These are phyloP conservation scores for Macrocystidia cucumis DNA, from an alignment of 1,284 basidiomycete species.

Conservation along the genomic window DNA sequence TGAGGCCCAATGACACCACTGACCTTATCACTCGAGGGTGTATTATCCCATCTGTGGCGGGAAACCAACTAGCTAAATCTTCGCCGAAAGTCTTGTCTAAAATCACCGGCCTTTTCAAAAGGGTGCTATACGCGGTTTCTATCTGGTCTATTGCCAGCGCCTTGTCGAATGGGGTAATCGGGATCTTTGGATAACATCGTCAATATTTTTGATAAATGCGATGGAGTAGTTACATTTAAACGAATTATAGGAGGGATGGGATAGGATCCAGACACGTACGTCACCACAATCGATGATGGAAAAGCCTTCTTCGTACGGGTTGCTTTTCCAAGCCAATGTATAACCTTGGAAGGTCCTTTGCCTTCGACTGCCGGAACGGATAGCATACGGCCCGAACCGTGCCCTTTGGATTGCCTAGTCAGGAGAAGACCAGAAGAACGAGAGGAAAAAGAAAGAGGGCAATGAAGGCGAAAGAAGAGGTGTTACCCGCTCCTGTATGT, in stretches of 20 bases:
- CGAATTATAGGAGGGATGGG: neutral
- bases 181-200: no score
- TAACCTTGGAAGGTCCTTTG: constrained; percentile 50
- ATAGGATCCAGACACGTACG: no score
- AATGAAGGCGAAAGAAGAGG: no score
- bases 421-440: constrained; percentile 1
- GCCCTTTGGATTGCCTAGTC: constrained; percentile 31
- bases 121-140: constrained; percentile 67
- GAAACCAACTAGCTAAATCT: constrained; percentile 17
- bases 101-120: constrained; percentile 51
- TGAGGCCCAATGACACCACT: constrained; percentile 7
- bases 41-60: constrained; percentile 45
- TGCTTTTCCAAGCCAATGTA: constrained; percentile 59
- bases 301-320: constrained; percentile 52
- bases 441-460: neutral
- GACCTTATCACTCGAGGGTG: constrained; percentile 67
- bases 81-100: constrained; percentile 18
- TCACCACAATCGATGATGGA: constrained; percentile 79
- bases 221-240: no score
- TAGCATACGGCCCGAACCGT: constrained; percentile 76
- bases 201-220: no score
- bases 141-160: constrained; percentile 72
- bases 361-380: constrained; percentile 69
- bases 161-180: constrained; percentile 67
- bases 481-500: constrained; percentile 58